phyloP scores from a whole-genome alignment of 2,329 filamentous ascomycete species.

The Furcasterigmium furcatum region DNA sequence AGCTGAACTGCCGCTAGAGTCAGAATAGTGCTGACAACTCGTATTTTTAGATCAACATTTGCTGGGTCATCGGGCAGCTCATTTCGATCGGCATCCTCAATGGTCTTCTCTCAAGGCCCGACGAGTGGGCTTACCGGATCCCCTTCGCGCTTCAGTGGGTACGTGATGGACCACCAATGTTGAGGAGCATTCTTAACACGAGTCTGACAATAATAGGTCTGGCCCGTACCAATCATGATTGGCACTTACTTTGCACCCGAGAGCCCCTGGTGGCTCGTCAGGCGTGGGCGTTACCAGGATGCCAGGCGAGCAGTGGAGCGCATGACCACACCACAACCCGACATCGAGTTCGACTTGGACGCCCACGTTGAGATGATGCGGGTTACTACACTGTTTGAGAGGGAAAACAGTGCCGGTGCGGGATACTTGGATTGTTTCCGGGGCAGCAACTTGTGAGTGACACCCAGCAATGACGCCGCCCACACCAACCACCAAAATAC shows the following conservation, averaged over 20 bases:
- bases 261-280: conserved; percentile 20
- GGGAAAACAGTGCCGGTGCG: conserved; percentile 16
- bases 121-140: conserved; percentile 40
- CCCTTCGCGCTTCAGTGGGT: conserved; percentile 7
- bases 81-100: conserved; percentile 29
- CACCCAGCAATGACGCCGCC: too few relatives aligned
- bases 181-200: too few relatives aligned
- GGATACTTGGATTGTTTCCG: conserved; percentile 14
- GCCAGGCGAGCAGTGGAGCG: conserved; percentile 10
- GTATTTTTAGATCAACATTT: conserved; percentile 29
- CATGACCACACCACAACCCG: conserved; percentile 4
- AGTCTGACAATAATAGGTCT: conserved; percentile 9
- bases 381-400: conserved; percentile 24
- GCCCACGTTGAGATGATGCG: conserved; percentile 19
- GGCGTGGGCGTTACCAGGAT: conserved; percentile 15
- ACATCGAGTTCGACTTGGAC: conserved; percentile 13
- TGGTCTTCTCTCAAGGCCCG: conserved; percentile 21
- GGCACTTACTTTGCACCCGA: conserved; percentile 15
- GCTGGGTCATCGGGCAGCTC: conserved; percentile 36
- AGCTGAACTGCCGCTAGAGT: too few relatives aligned
- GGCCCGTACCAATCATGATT: conserved; percentile 13
- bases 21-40: too few relatives aligned
- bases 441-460: conserved; percentile 29
- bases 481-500: too few relatives aligned
- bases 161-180: too few relatives aligned